Evolutionary conservation across 768 basidiomycete species (phyloP).

Genomic region (Pleurotus sapidus): DNA sequence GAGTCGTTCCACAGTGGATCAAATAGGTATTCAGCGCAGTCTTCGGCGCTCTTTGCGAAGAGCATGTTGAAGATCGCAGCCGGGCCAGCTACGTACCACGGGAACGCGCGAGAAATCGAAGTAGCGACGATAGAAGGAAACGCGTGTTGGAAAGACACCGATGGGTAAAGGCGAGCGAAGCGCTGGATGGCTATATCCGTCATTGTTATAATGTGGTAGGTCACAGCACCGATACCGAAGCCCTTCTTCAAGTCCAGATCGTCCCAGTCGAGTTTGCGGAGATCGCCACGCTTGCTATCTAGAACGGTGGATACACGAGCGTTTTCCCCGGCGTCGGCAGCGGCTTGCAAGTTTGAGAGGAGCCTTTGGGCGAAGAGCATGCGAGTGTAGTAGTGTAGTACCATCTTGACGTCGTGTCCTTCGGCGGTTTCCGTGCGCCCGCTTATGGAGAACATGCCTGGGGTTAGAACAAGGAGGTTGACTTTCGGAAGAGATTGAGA

Average conservation of each 20-base stretch:
- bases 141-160: constrained; percentile 32
- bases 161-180: constrained; percentile 26
- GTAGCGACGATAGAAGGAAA: constrained; percentile 33
- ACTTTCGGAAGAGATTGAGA: constrained; percentile 31
- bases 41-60: constrained; percentile 19
- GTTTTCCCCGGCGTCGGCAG: constrained; percentile 40
- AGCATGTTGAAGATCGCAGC: constrained; percentile 19
- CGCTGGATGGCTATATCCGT: constrained; percentile 51
- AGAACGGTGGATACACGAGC: constrained; percentile 48
- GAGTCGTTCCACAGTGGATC: constrained; percentile 19
- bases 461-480: constrained; percentile 50
- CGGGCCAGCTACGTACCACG: constrained; percentile 20
- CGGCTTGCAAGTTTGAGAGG: constrained; percentile 35
- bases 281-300: constrained; percentile 24
- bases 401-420: constrained; percentile 41
- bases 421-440: constrained; percentile 41
- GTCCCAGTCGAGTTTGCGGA: constrained; percentile 35
- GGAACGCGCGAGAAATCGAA: constrained; percentile 11
- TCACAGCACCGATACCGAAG: constrained; percentile 32
- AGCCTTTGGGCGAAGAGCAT: constrained; percentile 50
- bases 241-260: constrained; percentile 49
- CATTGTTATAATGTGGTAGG: constrained; percentile 35
- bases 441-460: constrained; percentile 35
- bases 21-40: constrained; percentile 35
- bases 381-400: constrained; percentile 48